Evolutionary conservation across 2,329 filamentous ascomycete genomes (phyloP).

Genomic region (Stagonosporopsis chrysanthemi): DNA sequence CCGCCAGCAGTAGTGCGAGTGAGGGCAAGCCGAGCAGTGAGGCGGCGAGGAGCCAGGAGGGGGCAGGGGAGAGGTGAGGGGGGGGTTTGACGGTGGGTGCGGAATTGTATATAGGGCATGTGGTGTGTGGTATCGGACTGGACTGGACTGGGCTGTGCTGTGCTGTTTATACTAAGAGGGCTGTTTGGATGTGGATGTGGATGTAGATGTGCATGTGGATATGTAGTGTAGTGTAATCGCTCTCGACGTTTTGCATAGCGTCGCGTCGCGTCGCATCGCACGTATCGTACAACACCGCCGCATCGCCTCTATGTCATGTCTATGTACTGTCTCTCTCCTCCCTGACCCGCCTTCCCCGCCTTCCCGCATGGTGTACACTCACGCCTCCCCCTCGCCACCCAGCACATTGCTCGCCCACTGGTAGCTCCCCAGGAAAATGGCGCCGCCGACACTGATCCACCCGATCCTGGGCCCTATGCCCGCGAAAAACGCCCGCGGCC

Average conservation of each 20-base stretch:
- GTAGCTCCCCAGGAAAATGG: conserved; percentile 93
- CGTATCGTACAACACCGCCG: conserved; percentile 4
- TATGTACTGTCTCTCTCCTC: neutral
- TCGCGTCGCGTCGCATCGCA: neutral
- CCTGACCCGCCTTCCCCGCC: neutral
- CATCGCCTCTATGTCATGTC: neutral
- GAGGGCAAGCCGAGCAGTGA: conserved; percentile 47
- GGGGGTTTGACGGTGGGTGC: too few relatives aligned
- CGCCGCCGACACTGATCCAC: conserved; percentile 94
- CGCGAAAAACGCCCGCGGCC: conserved; percentile 74
- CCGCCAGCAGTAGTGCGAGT: conserved; percentile 36
- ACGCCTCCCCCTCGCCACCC: conserved; percentile 51
- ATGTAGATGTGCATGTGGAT: neutral
- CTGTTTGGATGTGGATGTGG: neutral
- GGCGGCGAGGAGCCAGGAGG: conserved; percentile 32
- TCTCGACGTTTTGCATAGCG: neutral
- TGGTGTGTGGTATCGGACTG: neutral
- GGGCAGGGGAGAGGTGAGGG: conserved; percentile 28
- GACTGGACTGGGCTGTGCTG: neutral
- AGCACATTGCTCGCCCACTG: conserved; percentile 85
- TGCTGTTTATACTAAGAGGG: neutral
- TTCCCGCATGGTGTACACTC: neutral
- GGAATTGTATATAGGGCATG: conserved; percentile 7
- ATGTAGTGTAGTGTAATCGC: neutral
- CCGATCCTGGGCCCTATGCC: conserved; percentile 83